Evolutionary conservation across 176 grass and related monocot species (phyloP).

Genomic region (Metroxylon sagu): DNA sequence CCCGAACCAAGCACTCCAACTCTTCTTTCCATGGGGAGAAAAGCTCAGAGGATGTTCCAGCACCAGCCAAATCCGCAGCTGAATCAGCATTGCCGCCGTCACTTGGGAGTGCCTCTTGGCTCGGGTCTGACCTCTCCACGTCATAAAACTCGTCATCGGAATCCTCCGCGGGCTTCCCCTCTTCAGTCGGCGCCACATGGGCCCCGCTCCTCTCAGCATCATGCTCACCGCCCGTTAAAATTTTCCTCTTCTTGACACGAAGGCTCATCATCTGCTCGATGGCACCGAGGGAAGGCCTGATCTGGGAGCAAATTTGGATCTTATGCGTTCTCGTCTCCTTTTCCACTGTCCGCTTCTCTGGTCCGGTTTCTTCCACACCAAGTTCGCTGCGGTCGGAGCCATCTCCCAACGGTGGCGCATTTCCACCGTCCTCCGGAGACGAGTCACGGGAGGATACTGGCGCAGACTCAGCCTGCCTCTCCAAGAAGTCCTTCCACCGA

Average conservation of each 20-base stretch:
- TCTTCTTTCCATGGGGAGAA: slow-evolving; percentile 82
- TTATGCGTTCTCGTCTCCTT: slow-evolving; percentile 39
- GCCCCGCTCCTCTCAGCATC: slow-evolving; percentile 2
- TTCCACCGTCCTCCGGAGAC: slow-evolving; percentile 45
- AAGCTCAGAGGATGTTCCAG: slow-evolving; percentile 27
- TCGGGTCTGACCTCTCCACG: slow-evolving; percentile 68
- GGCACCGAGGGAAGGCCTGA: slow-evolving; percentile 59
- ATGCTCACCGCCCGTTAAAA: slow-evolving; percentile 15
- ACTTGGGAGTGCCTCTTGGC: slow-evolving; percentile 47
- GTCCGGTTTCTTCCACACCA: slow-evolving; percentile 17
- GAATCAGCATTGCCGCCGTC: slow-evolving; percentile 42
- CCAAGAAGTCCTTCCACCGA: slow-evolving; percentile 88
- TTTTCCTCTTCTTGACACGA: slow-evolving; percentile 49
- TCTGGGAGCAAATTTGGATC: slow-evolving; percentile 63
- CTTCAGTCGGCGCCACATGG: slow-evolving; percentile 31
- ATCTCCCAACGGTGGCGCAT: slow-evolving; percentile 25
- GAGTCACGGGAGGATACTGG: slow-evolving; percentile 20
- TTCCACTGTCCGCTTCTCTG: neutral
- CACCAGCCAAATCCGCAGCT: slow-evolving; percentile 9
- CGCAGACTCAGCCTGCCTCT: slow-evolving; percentile 50
- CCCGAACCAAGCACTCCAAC: slow-evolving; percentile 69
- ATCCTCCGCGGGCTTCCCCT: slow-evolving; percentile 50
- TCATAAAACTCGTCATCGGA: slow-evolving; percentile 95
- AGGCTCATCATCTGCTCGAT: slow-evolving; percentile 84
- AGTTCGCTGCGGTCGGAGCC: slow-evolving; percentile 5